Percentiles rank a stretch among this genome's conserved stretches.
Evolutionary conservation across 179 eudicot genomes (phyloP).

Genomic region (Heliamphora pulchella): DNA sequence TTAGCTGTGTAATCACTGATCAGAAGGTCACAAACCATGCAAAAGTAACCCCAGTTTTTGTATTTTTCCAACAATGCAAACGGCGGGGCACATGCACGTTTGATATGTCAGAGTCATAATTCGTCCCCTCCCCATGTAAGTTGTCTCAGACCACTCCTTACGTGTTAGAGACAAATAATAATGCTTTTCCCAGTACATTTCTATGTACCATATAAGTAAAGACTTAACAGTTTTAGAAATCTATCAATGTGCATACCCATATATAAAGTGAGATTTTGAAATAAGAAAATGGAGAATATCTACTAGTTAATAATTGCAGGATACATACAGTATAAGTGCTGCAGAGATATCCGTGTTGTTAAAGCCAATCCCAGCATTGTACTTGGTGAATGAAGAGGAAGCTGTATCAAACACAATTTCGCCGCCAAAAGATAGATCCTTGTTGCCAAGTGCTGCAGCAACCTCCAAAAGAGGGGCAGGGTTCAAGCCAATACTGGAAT

Average conservation of each 20-base stretch:
- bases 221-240: neutral
- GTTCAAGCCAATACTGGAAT: constrained; percentile 69
- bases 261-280: neutral
- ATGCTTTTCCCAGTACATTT: too few relatives aligned
- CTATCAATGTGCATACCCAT: neutral
- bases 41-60: neutral
- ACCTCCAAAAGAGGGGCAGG: constrained; percentile 70
- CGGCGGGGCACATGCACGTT: neutral
- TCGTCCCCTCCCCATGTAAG: too few relatives aligned
- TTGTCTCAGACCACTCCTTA: neutral
- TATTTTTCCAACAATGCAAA: neutral
- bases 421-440: constrained; percentile 64
- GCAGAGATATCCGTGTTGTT: constrained; percentile 70
- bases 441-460: constrained; percentile 66
- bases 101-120: neutral
- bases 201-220: neutral
- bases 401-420: constrained; percentile 83
- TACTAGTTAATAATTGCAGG: neutral
- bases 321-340: constrained; percentile 67
- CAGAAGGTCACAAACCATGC: neutral
- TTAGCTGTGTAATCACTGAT: neutral
- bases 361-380: constrained; percentile 64
- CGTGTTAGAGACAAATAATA: neutral
- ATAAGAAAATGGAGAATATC: neutral
- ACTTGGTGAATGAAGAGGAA: constrained; percentile 74